Conservation (phyloP, 163 green algal genomes). For the Scenedesmus sp. region DNA sequence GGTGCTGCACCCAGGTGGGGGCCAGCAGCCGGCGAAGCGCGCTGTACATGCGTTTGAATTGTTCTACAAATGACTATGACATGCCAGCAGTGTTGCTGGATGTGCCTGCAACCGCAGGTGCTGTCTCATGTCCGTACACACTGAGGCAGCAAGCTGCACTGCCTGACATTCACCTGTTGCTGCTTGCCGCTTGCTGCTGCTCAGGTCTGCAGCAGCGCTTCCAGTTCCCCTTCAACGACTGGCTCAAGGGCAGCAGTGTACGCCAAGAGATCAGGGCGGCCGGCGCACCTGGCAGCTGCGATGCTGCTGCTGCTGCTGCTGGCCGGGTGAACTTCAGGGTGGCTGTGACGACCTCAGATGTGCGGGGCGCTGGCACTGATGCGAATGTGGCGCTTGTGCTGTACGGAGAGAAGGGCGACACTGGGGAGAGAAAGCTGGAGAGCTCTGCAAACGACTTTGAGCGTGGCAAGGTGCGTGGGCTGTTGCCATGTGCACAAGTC, state of each 20-base stretch:
- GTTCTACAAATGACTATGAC: no score
- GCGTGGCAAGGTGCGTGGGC: conserved; percentile 55
- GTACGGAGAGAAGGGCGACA: conserved; percentile 64
- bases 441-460: conserved; percentile 72
- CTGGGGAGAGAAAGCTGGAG: conserved; percentile 61
- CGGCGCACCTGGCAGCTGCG: not conserved
- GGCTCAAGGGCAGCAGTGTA: conserved; percentile 64
- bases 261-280: not conserved
- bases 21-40: no score
- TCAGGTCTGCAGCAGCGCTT: conserved; percentile 59
- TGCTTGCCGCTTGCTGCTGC: conserved; percentile 14
- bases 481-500: not conserved
- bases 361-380: conserved; percentile 68
- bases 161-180: not conserved
- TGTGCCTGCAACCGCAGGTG: no score
- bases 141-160: no score
- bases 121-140: no score
- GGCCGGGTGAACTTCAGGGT: conserved; percentile 47
- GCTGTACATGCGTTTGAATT: not conserved
- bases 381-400: conserved; percentile 65
- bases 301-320: not conserved
- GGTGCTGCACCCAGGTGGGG: no score
- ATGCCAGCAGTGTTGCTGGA: no score
- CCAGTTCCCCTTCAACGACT: conserved; percentile 75
- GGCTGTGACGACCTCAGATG: conserved; percentile 70